Evolutionary conservation across 2,329 filamentous ascomycete species (phyloP), one percentile per base, ranked within the genome.

Genomic region (Colletotrichum tofieldiae): DNA sequence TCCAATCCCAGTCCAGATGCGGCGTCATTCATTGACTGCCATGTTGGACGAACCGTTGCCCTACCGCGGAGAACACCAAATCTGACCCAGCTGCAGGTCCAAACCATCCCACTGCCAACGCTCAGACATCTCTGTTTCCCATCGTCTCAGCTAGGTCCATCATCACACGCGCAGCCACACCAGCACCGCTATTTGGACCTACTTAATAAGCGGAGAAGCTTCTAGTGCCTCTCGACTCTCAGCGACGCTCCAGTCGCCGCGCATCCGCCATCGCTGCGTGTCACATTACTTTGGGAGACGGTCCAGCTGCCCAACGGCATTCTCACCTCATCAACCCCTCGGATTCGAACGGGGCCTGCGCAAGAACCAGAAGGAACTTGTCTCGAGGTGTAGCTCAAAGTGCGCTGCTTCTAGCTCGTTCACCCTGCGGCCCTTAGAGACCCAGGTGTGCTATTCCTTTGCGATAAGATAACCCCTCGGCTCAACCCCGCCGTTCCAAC

Each of bases 141-240:
- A 35, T 61, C 45, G 18, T 62, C 43, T 51, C 47, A 20, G 26
- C 49, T 43, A 20, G 39, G 20, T 37, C 26, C 29, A 39, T 26
- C 52, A 55, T 23, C 62, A 32, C 35, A 45, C 37, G 32, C 26
- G 43, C 49, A 32, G 26, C 29, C 18, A 43, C 51, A 32, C 39
- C 37, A 9, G 41, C n/a, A 20, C 61, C 43, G 16, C 54, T 47
- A 35, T 47, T 29, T 45, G 39, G 32, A 60, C 54, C 26, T 23
- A 67, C 64, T 65, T 69, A 35, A 59, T 59, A 72, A 69, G 70
- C 65, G 54, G 59, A 55, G 70, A 65, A 72, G 41, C 69, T 72
- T 69, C 65, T 59, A 64, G 64, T 55, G 43, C 56, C 35, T 56
- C 67, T 43, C 47, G 23, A 37, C 12, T 26, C 20, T 49, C 43